Conservation (phyloP, 2,329 filamentous ascomycete species). For the Penicillium sp. region DNA sequence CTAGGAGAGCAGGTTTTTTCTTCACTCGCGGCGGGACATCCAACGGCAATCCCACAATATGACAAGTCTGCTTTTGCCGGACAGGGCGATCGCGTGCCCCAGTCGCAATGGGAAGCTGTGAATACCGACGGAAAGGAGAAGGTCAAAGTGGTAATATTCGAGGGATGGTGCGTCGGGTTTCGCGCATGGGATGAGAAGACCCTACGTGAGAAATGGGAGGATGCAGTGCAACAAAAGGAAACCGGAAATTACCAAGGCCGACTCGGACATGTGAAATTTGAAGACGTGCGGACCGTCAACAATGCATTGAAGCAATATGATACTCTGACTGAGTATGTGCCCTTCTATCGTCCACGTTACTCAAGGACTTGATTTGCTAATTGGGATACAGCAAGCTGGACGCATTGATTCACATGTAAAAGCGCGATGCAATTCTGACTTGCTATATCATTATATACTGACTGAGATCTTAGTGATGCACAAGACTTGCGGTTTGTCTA, state of each 20-base stretch:
- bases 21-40: constrained; percentile 47
- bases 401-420: constrained; percentile 59
- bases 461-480: constrained; percentile 51
- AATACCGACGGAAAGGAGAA: constrained; percentile 34
- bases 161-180: constrained; percentile 91
- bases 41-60: constrained; percentile 65
- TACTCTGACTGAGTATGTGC: constrained; percentile 48
- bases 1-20: constrained; percentile 60
- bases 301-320: constrained; percentile 54
- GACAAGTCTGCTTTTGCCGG: constrained; percentile 76
- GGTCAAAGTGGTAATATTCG: constrained; percentile 66
- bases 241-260: constrained; percentile 48
- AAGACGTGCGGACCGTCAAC: constrained; percentile 56
- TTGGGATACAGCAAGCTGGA: constrained; percentile 46
- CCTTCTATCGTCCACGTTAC: not conserved
- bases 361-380: too few species aligned
- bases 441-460: constrained; percentile 1
- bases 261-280: constrained; percentile 50
- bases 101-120: constrained; percentile 55
- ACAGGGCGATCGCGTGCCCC: constrained; percentile 66
- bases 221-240: constrained; percentile 44
- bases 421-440: not conserved
- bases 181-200: constrained; percentile 54
- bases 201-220: constrained; percentile 50
- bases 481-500: constrained; percentile 71